These are phyloP conservation scores for Leccinum barrowsii DNA, from an alignment of 768 basidiomycete genomes.

Conservation along the genomic window DNA sequence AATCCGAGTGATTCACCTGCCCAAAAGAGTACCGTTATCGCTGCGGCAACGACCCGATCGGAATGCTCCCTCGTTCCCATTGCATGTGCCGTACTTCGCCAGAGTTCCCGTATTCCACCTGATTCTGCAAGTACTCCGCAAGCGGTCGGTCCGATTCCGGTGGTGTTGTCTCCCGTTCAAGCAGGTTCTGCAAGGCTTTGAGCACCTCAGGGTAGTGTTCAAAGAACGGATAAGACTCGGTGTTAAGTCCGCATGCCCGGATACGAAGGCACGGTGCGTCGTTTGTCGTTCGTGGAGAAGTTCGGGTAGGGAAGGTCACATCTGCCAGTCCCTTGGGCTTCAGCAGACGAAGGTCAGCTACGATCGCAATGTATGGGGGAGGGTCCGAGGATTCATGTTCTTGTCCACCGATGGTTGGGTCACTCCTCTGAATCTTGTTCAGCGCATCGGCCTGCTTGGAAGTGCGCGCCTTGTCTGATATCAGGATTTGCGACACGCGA, in stretches of 20 bases:
- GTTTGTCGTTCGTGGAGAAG: neutral
- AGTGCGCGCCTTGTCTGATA: neutral
- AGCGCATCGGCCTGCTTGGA: neutral
- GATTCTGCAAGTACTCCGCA: neutral
- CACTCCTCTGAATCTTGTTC: neutral
- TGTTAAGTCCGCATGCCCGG: neutral
- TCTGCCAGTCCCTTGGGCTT: neutral
- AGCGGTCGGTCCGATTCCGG: neutral
- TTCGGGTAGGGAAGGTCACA: neutral
- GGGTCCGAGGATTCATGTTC: neutral
- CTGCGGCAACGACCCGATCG: neutral
- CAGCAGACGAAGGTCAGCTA: neutral
- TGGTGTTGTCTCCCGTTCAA: neutral
- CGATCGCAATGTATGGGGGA: neutral
- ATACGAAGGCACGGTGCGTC: neutral
- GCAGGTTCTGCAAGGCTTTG: neutral
- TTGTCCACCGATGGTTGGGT: neutral
- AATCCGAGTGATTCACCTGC: neutral
- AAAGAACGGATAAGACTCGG: neutral
- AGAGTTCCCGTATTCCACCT: neutral
- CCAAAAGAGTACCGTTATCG: neutral
- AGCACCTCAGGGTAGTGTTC: neutral
- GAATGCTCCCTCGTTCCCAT: neutral
- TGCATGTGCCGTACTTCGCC: neutral
- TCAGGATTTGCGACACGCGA: neutral